These are phyloP conservation scores for Tulasnella sp. DNA, from an alignment of 768 basidiomycete genomes.

Conservation along the genomic window DNA sequence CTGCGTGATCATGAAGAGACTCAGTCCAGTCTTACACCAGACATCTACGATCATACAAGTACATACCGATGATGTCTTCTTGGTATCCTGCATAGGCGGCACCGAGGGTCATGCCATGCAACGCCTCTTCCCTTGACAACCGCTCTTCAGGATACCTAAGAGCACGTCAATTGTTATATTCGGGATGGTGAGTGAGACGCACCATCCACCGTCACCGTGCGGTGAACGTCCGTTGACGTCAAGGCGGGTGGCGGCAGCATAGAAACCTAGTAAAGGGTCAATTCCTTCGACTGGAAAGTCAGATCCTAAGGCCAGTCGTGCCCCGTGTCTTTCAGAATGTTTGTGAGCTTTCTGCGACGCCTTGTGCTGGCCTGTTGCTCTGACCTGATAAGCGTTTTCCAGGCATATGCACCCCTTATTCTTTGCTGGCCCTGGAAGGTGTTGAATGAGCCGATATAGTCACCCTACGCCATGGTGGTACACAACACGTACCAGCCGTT, in stretches of 20 bases:
- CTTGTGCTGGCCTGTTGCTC: too few relatives aligned
- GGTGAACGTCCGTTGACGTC: slow-evolving; percentile 61
- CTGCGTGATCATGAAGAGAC: slow-evolving; percentile 29
- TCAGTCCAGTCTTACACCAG: not conserved
- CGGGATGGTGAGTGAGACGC: not conserved
- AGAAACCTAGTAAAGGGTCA: slow-evolving; percentile 81
- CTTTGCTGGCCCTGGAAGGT: slow-evolving; percentile 57
- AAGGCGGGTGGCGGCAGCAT: slow-evolving; percentile 72
- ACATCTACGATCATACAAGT: not conserved
- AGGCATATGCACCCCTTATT: slow-evolving; percentile 83
- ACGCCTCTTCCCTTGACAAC: slow-evolving; percentile 67
- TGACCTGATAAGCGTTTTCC: slow-evolving; percentile 61
- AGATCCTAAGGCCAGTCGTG: slow-evolving; percentile 66
- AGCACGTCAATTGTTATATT: not conserved
- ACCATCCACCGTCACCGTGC: slow-evolving; percentile 78
- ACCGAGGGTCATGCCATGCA: slow-evolving; percentile 73
- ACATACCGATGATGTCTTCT: slow-evolving; percentile 29
- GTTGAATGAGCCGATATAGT: not conserved
- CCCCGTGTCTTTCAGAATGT: slow-evolving; percentile 23
- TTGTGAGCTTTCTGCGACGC: not conserved
- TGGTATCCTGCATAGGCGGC: slow-evolving; percentile 80
- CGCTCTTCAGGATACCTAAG: slow-evolving; percentile 60
- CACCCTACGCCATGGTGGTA: not conserved
- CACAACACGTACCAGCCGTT: slow-evolving; percentile 49
- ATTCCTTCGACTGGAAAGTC: slow-evolving; percentile 92